A percentile compares a stretch with the other conserved stretches of the same genome.
Evolutionary conservation across 2,329 filamentous ascomycete genomes (phyloP).

Genomic region (Davidsoniella neocaledoniae): DNA sequence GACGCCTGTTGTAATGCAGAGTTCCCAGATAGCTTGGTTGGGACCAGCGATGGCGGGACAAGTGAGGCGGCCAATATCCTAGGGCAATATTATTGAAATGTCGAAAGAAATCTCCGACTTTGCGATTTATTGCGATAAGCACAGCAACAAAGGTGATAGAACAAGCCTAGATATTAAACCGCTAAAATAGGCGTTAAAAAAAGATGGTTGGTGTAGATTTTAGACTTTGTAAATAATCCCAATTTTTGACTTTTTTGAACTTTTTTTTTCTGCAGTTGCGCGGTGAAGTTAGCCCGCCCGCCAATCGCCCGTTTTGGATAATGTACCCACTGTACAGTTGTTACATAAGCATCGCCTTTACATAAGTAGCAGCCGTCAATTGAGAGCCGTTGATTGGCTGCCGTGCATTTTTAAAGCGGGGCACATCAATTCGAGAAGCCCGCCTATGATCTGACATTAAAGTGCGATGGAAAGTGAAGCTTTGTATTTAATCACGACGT

Average conservation of each 20-base stretch:
- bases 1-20: not conserved
- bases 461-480: not conserved
- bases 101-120: too few species aligned
- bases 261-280: slow-evolving; percentile 10
- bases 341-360: not conserved
- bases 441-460: too few species aligned
- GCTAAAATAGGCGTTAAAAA: too few species aligned
- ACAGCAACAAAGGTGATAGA: too few species aligned
- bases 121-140: not conserved
- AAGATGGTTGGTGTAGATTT: too few species aligned
- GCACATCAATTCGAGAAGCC: too few species aligned
- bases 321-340: not conserved
- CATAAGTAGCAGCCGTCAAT: not conserved
- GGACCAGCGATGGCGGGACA: too few species aligned
- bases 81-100: not conserved
- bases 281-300: not conserved
- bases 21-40: too few species aligned
- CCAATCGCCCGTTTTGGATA: not conserved
- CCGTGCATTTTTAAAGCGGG: slow-evolving; percentile 1
- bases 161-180: too few species aligned
- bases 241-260: slow-evolving; percentile 1
- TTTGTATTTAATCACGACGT: slow-evolving; percentile 1
- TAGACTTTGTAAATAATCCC: too few species aligned
- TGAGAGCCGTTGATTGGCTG: slow-evolving; percentile 1
- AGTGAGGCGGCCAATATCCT: not conserved